phyloP scores from a whole-genome alignment of 768 basidiomycete genomes.

The Porpolomopsis calyptriformis region DNA sequence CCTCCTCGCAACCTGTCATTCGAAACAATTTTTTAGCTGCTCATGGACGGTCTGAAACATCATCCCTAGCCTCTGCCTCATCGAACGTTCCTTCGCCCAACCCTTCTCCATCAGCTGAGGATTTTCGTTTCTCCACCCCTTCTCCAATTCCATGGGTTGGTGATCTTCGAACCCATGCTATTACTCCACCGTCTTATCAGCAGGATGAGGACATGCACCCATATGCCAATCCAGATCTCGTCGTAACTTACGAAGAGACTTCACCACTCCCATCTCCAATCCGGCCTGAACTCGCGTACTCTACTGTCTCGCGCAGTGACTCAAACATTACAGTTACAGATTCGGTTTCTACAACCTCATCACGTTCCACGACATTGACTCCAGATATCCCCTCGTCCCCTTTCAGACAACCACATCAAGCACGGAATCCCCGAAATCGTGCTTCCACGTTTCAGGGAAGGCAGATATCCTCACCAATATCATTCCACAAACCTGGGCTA shows the following conservation, averaged over 20 bases:
- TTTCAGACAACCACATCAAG: slow-evolving; percentile 6
- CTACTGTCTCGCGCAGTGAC: slow-evolving; percentile 34
- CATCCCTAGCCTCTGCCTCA: slow-evolving; percentile 24
- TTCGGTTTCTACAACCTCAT: slow-evolving; percentile 19
- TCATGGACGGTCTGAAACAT: slow-evolving; percentile 15
- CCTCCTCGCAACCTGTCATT: slow-evolving; percentile 20
- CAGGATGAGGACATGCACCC: slow-evolving; percentile 47
- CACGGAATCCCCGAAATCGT: slow-evolving; percentile 14
- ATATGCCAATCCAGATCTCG: slow-evolving; percentile 72
- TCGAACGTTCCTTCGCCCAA: slow-evolving; percentile 12
- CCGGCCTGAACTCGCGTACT: slow-evolving; percentile 18
- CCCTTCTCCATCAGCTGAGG: slow-evolving; percentile 17
- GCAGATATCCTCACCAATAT: slow-evolving; percentile 48
- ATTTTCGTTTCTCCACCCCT: slow-evolving; percentile 14
- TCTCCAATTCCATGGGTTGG: slow-evolving; percentile 5
- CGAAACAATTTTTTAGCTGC: slow-evolving; percentile 36
- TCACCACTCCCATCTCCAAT: slow-evolving; percentile 19
- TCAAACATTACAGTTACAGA: slow-evolving; percentile 45
- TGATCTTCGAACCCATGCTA: slow-evolving; percentile 4
- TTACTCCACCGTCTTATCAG: slow-evolving; percentile 14
- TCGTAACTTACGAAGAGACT: slow-evolving; percentile 28
- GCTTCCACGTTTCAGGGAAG: slow-evolving; percentile 33
- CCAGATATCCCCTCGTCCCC: slow-evolving; percentile 28
- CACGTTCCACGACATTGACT: slow-evolving; percentile 23
- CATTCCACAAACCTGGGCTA: slow-evolving; percentile 25